phyloP scores from a whole-genome alignment of 2,329 filamentous ascomycete genomes.

The Aspergillus calidoustus region DNA sequence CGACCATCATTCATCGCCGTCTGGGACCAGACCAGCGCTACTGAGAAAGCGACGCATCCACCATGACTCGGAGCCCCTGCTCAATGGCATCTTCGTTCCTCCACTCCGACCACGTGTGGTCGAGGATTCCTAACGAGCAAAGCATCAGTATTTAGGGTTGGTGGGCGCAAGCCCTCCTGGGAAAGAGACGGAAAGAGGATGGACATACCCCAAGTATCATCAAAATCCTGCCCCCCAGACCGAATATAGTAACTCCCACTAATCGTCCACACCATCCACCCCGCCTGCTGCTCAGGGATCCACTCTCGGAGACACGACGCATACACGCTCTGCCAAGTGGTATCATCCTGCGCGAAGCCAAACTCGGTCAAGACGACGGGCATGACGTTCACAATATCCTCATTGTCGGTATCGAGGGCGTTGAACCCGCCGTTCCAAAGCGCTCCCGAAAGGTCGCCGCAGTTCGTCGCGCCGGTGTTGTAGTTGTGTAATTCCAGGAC shows the following conservation, averaged over 20 bases:
- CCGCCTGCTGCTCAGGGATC: slow-evolving; percentile 54
- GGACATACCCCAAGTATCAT: slow-evolving; percentile 57
- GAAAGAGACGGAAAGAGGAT: background rate
- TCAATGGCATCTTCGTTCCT: slow-evolving; percentile 33
- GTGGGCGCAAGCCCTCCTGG: background rate
- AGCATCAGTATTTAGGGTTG: slow-evolving; percentile 1
- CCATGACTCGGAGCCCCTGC: slow-evolving; percentile 20
- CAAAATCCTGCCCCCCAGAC: slow-evolving; percentile 57
- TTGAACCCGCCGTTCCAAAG: slow-evolving; percentile 49
- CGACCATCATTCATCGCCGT: no score
- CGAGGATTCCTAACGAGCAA: slow-evolving; percentile 49
- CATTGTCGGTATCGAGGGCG: slow-evolving; percentile 40
- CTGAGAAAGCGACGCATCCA: slow-evolving; percentile 3
- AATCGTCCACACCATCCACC: slow-evolving; percentile 65
- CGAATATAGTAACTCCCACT: slow-evolving; percentile 64
- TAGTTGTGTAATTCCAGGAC: slow-evolving; percentile 58
- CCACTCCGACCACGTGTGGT: slow-evolving; percentile 60
- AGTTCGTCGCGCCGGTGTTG: slow-evolving; percentile 44
- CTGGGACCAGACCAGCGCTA: no score
- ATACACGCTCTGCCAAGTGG: slow-evolving; percentile 56
- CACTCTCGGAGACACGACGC: slow-evolving; percentile 57
- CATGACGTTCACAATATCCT: slow-evolving; percentile 39
- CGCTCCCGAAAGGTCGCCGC: slow-evolving; percentile 38
- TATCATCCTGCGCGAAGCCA: slow-evolving; percentile 55
- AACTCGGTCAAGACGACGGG: slow-evolving; percentile 51